A percentile compares a stretch with the other conserved stretches of the same genome.
These are phyloP conservation scores for Beta vulgaris DNA, from an alignment of 148 eudicot species.

Conservation along the genomic window DNA sequence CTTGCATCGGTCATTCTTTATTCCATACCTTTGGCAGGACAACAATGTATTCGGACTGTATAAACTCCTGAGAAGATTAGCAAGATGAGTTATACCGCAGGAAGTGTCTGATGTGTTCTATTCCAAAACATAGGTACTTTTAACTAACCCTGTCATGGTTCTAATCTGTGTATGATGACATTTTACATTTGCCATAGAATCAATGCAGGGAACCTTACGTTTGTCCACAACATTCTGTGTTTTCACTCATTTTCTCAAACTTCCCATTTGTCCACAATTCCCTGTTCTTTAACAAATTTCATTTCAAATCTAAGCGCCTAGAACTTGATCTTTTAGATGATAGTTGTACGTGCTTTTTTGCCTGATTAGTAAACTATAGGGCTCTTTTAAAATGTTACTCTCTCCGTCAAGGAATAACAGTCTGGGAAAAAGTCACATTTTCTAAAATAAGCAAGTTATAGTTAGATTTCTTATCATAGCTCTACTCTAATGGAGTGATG, in stretches of 20 bases:
- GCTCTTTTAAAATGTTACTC: background rate
- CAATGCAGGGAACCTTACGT: background rate
- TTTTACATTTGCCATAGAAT: background rate
- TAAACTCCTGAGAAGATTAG: constrained; percentile 70
- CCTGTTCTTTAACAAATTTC: background rate
- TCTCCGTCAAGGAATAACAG: too few relatives aligned
- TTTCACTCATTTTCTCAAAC: background rate
- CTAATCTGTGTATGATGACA: background rate
- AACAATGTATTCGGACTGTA: constrained; percentile 82
- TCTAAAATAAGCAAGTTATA: too few relatives aligned
- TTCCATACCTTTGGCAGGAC: constrained; percentile 76
- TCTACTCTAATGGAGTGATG: too few relatives aligned
- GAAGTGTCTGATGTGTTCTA: constrained; percentile 17
- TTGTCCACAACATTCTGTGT: background rate
- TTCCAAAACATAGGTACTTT: constrained; percentile 18
- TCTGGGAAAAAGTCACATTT: too few relatives aligned
- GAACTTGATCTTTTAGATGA: background rate
- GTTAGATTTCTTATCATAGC: too few relatives aligned
- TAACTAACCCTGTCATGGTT: constrained; percentile 22
- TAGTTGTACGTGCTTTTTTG: background rate
- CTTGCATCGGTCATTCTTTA: constrained; percentile 75
- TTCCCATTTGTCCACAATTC: background rate
- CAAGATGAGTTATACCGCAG: constrained; percentile 20
- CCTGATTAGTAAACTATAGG: background rate
- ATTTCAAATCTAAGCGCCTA: background rate